phyloP scores from a whole-genome alignment of 192 early-diverging fungal genomes.

The Endogone sp. region DNA sequence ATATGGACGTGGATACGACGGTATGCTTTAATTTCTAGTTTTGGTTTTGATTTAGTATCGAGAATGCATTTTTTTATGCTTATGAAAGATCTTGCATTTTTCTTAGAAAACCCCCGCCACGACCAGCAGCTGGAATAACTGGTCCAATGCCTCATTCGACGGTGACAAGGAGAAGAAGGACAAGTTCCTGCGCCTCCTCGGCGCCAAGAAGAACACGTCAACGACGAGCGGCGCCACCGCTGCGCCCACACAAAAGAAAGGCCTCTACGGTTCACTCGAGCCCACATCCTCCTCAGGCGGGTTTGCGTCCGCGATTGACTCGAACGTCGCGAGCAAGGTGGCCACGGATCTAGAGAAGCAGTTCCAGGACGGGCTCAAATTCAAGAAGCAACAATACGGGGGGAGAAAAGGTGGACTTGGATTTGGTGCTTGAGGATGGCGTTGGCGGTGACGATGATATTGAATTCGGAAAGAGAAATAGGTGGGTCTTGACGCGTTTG shows the following conservation, averaged over 20 bases:
- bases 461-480: no score
- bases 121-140: conserved; percentile 54
- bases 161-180: conserved; percentile 49
- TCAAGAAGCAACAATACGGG: conserved; percentile 46
- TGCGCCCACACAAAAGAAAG: conserved; percentile 20
- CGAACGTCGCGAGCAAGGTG: conserved; percentile 42
- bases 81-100: not conserved
- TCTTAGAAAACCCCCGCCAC: conserved; percentile 4
- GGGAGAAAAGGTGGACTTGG: conserved; percentile 47
- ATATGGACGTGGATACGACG: no score
- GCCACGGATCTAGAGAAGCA: conserved; percentile 54
- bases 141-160: conserved; percentile 54
- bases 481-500: no score
- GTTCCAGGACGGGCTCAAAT: conserved; percentile 51
- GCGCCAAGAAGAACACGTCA: conserved; percentile 49
- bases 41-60: no score
- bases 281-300: conserved; percentile 2
- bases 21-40: no score
- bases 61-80: no score
- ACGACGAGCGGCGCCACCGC: not conserved
- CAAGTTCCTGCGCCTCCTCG: conserved; percentile 61
- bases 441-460: no score
- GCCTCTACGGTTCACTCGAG: conserved; percentile 38
- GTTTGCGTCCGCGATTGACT: conserved; percentile 44
- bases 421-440: conserved; percentile 19